Conservation (phyloP, 352 stramenopile species). For the Plasmopara halstedii region DNA sequence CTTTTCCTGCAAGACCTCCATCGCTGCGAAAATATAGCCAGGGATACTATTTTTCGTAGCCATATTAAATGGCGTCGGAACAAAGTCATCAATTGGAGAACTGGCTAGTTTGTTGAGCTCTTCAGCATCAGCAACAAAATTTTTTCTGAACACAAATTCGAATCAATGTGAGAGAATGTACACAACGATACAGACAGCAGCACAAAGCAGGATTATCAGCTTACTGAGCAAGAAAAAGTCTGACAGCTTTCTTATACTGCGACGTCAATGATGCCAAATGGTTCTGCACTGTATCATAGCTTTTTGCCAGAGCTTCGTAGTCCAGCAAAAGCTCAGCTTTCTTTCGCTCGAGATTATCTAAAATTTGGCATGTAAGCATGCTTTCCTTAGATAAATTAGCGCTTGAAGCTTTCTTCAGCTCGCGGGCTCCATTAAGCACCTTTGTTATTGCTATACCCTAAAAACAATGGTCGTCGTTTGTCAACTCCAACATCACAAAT, state of each 20-base stretch:
- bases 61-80: conserved; percentile 53
- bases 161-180: not conserved
- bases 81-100: conserved; percentile 59
- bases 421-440: conserved; percentile 30
- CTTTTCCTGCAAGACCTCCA: conserved; percentile 38
- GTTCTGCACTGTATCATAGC: conserved; percentile 47
- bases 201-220: conserved; percentile 4
- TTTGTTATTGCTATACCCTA: conserved; percentile 42
- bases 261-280: conserved; percentile 53
- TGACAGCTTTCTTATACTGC: conserved; percentile 67
- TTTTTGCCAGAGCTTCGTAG: conserved; percentile 52
- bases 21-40: conserved; percentile 39
- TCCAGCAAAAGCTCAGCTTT: conserved; percentile 55
- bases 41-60: conserved; percentile 52
- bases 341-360: conserved; percentile 56
- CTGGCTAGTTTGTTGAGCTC: conserved; percentile 43
- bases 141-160: conserved; percentile 24
- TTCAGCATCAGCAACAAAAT: conserved; percentile 29
- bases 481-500: no score
- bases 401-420: conserved; percentile 28
- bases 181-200: not conserved
- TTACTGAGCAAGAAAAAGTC: conserved; percentile 66
- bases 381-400: conserved; percentile 41
- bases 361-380: conserved; percentile 50
- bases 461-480: no score